Conservation (phyloP, 129 eudicot genomes). For the Escallonia herrerae region DNA sequence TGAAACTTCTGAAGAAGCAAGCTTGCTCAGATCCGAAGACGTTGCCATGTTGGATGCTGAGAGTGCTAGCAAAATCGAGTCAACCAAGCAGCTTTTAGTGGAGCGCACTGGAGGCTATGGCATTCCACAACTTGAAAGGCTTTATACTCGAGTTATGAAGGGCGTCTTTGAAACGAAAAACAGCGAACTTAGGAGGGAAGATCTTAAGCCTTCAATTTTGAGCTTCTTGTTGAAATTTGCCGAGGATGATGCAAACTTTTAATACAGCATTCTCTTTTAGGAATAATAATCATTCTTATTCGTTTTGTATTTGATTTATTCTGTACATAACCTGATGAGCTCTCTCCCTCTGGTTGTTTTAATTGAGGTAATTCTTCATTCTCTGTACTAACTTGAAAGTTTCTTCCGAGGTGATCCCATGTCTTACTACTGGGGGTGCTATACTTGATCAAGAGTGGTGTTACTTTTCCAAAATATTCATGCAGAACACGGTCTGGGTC, state of each 20-base stretch:
- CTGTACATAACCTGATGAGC: too few species aligned
- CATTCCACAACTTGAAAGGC: slow-evolving; percentile 79
- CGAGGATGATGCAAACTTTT: slow-evolving; percentile 54
- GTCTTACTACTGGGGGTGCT: too few species aligned
- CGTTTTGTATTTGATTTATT: too few species aligned
- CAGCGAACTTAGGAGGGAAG: slow-evolving; percentile 15
- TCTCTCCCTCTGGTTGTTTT: too few species aligned
- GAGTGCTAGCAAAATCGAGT: slow-evolving; percentile 37
- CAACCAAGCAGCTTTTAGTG: slow-evolving; percentile 48
- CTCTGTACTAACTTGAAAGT: too few species aligned
- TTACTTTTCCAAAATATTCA: too few species aligned
- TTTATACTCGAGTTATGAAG: slow-evolving; percentile 67
- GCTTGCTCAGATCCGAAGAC: slow-evolving; percentile 31
- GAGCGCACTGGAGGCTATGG: slow-evolving; percentile 52
- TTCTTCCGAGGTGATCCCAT: too few species aligned
- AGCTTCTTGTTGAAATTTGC: slow-evolving; percentile 56
- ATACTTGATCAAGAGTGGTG: too few species aligned
- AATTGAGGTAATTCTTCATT: too few species aligned
- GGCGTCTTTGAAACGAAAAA: slow-evolving; percentile 68
- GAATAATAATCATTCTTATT: not conserved
- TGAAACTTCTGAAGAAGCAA: slow-evolving; percentile 12
- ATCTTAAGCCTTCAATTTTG: slow-evolving; percentile 49
- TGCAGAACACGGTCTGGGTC: too few species aligned
- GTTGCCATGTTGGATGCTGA: slow-evolving; percentile 49
- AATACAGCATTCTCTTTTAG: slow-evolving; percentile 14